These are phyloP conservation scores for Heterobasidion irregulare DNA, from an alignment of 1,284 basidiomycete species.

Conservation along the genomic window DNA sequence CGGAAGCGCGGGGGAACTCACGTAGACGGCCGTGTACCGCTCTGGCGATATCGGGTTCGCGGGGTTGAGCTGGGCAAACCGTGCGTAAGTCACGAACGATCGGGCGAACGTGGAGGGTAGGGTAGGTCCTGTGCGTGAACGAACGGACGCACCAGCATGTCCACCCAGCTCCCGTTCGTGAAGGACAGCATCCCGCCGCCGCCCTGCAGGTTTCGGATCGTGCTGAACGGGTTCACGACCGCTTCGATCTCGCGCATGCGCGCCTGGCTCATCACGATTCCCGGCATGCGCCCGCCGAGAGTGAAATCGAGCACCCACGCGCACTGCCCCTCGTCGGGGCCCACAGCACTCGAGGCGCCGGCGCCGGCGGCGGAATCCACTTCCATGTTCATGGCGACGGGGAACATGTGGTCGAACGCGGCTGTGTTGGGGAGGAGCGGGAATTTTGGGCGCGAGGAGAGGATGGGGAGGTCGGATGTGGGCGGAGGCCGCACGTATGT, in stretches of 20 bases:
- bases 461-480: constrained; percentile 8
- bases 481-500: constrained; percentile 11
- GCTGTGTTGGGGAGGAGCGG: constrained; percentile 26
- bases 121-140: no score
- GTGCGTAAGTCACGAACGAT: background rate
- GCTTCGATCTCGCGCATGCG: constrained; percentile 62
- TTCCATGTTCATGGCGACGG: constrained; percentile 18
- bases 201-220: constrained; percentile 26
- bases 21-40: constrained; percentile 36
- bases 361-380: constrained; percentile 7
- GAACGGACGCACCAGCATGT: constrained; percentile 43
- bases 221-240: constrained; percentile 47
- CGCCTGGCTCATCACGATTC: constrained; percentile 62
- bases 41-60: constrained; percentile 34
- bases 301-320: constrained; percentile 71
- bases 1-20: constrained; percentile 17
- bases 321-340: constrained; percentile 20
- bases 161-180: constrained; percentile 58
- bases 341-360: constrained; percentile 12
- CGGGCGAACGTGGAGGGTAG: background rate
- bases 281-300: constrained; percentile 37
- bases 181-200: constrained; percentile 42
- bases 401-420: constrained; percentile 41
- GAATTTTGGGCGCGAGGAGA: constrained; percentile 16
- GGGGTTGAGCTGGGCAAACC: constrained; percentile 34